Evolutionary conservation across 2,329 filamentous ascomycete genomes (phyloP).

Genomic region (Paecilomyces variotii): DNA sequence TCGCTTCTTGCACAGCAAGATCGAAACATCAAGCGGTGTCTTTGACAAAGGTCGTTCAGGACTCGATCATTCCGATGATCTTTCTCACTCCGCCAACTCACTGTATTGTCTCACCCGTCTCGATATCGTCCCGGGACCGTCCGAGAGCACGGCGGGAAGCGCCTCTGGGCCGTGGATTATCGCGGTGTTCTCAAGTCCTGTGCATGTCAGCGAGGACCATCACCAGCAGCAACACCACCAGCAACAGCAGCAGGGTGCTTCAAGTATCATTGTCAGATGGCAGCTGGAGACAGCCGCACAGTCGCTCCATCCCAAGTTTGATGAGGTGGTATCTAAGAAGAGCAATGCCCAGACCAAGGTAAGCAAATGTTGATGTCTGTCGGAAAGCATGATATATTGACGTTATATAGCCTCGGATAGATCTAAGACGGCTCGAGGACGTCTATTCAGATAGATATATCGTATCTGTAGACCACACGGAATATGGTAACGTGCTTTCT

Average conservation of each 20-base stretch:
- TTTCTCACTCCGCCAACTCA: constrained; percentile 18
- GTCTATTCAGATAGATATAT: constrained; percentile 62
- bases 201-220: constrained; percentile 41
- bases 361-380: constrained; percentile 1
- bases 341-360: constrained; percentile 42
- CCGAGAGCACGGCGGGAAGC: constrained; percentile 50
- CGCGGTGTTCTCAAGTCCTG: constrained; percentile 60
- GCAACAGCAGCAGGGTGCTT: constrained; percentile 51
- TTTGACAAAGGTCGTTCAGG: constrained; percentile 16
- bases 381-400: constrained; percentile 6
- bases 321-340: constrained; percentile 62
- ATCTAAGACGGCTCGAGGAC: constrained; percentile 59
- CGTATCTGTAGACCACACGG: constrained; percentile 59
- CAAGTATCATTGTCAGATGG: constrained; percentile 77
- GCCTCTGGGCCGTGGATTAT: constrained; percentile 57
- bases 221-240: constrained; percentile 21
- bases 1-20: constrained; percentile 29
- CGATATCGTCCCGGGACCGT: constrained; percentile 60
- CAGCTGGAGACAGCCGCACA: constrained; percentile 61
- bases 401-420: constrained; percentile 34
- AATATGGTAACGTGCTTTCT: constrained; percentile 63
- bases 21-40: constrained; percentile 26
- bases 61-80: constrained; percentile 15
- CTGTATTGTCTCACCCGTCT: constrained; percentile 63
- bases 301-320: constrained; percentile 65